phyloP scores from a whole-genome alignment of 2,329 filamentous ascomycete genomes.

The Dothideomycetidae sp. region DNA sequence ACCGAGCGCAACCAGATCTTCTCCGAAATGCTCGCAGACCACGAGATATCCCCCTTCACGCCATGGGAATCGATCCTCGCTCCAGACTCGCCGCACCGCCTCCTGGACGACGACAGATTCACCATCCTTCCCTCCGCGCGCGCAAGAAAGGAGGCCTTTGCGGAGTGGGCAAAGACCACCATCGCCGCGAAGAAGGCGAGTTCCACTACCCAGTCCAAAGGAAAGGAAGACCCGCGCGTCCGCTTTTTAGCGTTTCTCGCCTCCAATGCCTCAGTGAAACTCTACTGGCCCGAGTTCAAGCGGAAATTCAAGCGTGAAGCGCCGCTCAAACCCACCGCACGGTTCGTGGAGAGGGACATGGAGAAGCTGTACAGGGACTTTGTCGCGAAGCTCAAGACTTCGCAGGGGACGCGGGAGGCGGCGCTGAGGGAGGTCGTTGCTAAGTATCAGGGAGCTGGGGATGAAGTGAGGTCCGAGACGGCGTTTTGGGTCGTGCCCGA shows the following conservation, averaged over 20 bases:
- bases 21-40: slow-evolving; percentile 73
- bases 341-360: slow-evolving; percentile 48
- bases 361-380: slow-evolving; percentile 71
- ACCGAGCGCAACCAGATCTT: slow-evolving; percentile 68
- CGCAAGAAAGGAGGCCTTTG: slow-evolving; percentile 66
- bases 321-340: slow-evolving; percentile 56
- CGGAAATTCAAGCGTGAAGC: slow-evolving; percentile 74
- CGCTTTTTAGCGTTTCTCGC: slow-evolving; percentile 72
- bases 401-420: slow-evolving; percentile 43
- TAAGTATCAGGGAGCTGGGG: slow-evolving; percentile 38
- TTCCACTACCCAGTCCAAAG: background rate
- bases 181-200: slow-evolving; percentile 53
- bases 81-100: slow-evolving; percentile 44
- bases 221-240: slow-evolving; percentile 55
- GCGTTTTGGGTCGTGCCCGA: slow-evolving; percentile 5
- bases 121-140: slow-evolving; percentile 71
- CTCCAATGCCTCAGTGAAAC: slow-evolving; percentile 68
- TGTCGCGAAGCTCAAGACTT: slow-evolving; percentile 49
- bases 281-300: slow-evolving; percentile 96
- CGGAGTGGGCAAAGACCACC: slow-evolving; percentile 65
- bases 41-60: slow-evolving; percentile 68
- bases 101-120: slow-evolving; percentile 79
- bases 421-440: slow-evolving; percentile 26
- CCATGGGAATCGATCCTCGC: slow-evolving; percentile 86
- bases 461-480: slow-evolving; percentile 18